Base-by-base conservation (phyloP, 495 filamentous ascomycete species). In the Penicillium fimorum region DNA sequence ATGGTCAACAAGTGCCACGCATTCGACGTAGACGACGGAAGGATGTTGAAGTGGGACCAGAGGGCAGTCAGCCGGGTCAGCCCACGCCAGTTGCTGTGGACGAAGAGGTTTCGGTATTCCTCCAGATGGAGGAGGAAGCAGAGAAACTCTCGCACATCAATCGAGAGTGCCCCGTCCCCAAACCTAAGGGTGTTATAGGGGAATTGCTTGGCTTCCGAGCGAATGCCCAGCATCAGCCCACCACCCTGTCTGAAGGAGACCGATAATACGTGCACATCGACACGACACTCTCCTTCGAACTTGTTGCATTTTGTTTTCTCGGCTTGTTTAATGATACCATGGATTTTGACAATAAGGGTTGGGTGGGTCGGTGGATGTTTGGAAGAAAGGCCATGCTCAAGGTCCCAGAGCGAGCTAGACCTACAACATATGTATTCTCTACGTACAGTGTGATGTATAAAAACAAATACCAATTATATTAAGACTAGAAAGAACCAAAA, bases 121-220 rank as follows among this genome's bases (percentile, higher is more conserved):
- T 75, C 25, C 71, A 75, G 50, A 64, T 76, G 62, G 74, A 78
- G 67, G 72, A 72, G 59, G 76, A 79, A 63, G 69, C 73, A 47
- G 66, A 75, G 58, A 67, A 64, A 40, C 18, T 74, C 38, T 61
- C 66, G 13, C 65, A 72, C 10, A 47, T 67, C 13, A 59, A 66
- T 8, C 61, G 63, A 24, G 76, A 92, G 67, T 96, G 91, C 63
- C 91, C 91, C 0, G 86, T 96, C 2, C 91, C 91, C 4, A 96
- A 95, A 64, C 91, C 91, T 1, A 76, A 81, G 17, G 91, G 89
- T 10, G 68, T 90, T 12, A 70, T 94, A 50, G 89, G 89, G 20
- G 81, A 88, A 66, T 63, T 92, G 38, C 71, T 96, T 59, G 90
- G 91, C 1, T 87, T 94, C 62, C 61, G 55, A 49, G 51, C 35